Percentiles rank a stretch among this genome's conserved stretches.
These are phyloP conservation scores for Xylaria curta DNA, from an alignment of 495 filamentous ascomycete genomes.

Conservation along the genomic window DNA sequence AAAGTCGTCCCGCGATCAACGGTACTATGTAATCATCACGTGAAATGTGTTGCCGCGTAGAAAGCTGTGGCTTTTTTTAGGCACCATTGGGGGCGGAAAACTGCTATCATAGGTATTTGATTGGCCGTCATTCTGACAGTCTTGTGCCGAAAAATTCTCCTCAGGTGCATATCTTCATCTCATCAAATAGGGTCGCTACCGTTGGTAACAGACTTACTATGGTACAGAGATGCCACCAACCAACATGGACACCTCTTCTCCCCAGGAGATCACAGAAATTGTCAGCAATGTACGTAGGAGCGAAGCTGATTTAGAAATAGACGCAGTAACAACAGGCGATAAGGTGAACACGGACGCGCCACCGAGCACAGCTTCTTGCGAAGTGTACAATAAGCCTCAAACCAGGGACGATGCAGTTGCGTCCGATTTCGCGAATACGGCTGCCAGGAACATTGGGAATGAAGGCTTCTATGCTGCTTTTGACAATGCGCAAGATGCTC, in stretches of 20 bases:
- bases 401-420: neutral
- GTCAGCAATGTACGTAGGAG: too few species aligned
- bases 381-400: neutral
- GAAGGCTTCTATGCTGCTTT: neutral
- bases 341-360: neutral
- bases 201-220: neutral
- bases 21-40: neutral
- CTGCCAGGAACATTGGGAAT: neutral
- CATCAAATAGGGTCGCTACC: neutral
- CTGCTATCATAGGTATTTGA: neutral
- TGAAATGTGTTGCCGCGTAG: neutral
- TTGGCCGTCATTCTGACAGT: too few species aligned
- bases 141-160: neutral
- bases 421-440: neutral
- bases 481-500: rapidly evolving
- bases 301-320: too few species aligned
- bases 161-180: neutral
- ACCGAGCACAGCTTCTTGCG: neutral
- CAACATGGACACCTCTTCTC: neutral
- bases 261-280: neutral
- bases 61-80: neutral
- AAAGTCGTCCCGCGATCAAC: too few species aligned
- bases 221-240: neutral
- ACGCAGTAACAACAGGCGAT: neutral
- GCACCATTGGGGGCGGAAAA: slow-evolving; percentile 8